phyloP scores from a whole-genome alignment of 345 rosid species.

The Zanthoxylum bungeanum region DNA sequence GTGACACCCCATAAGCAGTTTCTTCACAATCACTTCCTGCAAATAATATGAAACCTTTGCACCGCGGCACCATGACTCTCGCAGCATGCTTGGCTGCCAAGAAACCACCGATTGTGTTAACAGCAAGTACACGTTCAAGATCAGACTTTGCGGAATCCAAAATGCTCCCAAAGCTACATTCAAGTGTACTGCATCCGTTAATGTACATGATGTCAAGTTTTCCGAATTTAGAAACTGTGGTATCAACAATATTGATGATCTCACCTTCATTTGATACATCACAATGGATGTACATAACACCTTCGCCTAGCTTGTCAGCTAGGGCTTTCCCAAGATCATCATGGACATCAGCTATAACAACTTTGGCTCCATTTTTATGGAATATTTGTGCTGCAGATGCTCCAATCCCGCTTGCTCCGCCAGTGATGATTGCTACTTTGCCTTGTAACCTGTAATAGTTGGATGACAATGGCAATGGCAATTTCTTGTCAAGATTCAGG shows the following conservation, averaged over 20 bases:
- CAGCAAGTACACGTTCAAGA: no score
- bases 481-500: not conserved
- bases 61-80: no score
- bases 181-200: constrained; percentile 34
- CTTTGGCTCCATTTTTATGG: constrained; percentile 36
- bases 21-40: no score
- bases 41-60: no score
- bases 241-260: constrained; percentile 23
- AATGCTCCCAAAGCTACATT: constrained; percentile 10
- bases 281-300: constrained; percentile 32
- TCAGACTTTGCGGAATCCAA: constrained; percentile 26
- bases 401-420: constrained; percentile 42
- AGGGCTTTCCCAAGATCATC: constrained; percentile 27
- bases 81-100: no score
- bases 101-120: no score
- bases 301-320: constrained; percentile 20
- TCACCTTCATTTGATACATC: constrained; percentile 19
- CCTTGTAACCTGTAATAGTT: constrained; percentile 31
- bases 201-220: constrained; percentile 41
- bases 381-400: constrained; percentile 23
- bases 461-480: no score
- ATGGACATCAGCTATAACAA: constrained; percentile 42
- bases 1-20: no score
- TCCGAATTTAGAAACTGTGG: constrained; percentile 26
- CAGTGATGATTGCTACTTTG: constrained; percentile 39